These are phyloP conservation scores for Hemileccinum impolitum DNA, from an alignment of 768 basidiomycete species.

Conservation along the genomic window DNA sequence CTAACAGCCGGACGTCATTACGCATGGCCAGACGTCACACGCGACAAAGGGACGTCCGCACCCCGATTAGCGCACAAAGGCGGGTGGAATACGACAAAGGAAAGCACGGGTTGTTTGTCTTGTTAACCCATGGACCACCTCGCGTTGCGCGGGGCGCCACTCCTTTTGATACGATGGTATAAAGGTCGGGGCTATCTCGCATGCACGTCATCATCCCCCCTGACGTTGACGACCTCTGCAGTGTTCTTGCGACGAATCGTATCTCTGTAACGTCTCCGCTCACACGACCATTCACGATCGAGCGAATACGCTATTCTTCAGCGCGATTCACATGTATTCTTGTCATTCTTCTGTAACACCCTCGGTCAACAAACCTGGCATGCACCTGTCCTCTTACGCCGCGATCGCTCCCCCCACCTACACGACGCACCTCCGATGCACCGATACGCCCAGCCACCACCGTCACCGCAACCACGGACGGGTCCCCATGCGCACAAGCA, in stretches of 20 bases:
- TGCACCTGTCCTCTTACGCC: neutral
- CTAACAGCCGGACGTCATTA: neutral
- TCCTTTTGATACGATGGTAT: neutral
- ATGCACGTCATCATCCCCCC: neutral
- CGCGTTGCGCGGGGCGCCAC: neutral
- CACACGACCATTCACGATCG: neutral
- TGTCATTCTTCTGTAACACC: neutral
- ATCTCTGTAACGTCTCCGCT: neutral
- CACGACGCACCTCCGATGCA: neutral
- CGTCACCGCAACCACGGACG: neutral
- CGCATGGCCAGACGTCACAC: slow-evolving; percentile 2
- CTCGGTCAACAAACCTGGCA: neutral
- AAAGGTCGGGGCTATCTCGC: neutral
- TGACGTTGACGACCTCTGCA: neutral
- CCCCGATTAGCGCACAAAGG: slow-evolving; percentile 16
- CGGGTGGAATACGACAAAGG: neutral
- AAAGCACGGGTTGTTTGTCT: neutral
- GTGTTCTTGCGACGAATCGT: neutral
- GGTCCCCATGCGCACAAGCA: neutral
- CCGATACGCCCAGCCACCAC: neutral
- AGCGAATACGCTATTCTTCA: slow-evolving; percentile 1
- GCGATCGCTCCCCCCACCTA: neutral
- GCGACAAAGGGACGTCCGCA: slow-evolving; percentile 8
- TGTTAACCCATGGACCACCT: neutral
- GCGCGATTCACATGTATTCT: neutral